Evolutionary conservation across 2,329 filamentous ascomycete genomes (phyloP), one percentile per base, ranked within the genome.

Genomic region (Penicillium sp.): DNA sequence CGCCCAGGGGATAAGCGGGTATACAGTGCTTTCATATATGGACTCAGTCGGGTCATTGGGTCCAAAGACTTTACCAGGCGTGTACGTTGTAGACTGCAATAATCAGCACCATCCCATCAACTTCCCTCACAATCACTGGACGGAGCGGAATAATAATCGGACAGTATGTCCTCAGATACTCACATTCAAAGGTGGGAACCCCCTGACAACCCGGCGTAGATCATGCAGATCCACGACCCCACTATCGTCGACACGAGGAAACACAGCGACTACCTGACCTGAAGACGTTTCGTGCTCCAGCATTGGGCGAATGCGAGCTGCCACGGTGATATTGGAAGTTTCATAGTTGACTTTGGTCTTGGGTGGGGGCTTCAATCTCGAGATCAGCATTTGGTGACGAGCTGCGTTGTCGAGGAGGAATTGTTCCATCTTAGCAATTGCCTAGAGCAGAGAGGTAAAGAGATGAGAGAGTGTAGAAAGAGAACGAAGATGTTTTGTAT

Each of bases 1-100:
- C 0, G 75, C 76, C 70, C 73, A 80, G 0, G 77, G 73, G 11
- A 81, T 70, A 10, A 81, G 69, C 10, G 74, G 70, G 31, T 70
- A 60, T 5, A 80, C 71, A 1, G 77, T 61, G 7, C 74, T 68
- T 2, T 72, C 55, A 62, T 80, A 81, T 39, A 81, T 72, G 9
- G 34, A 36, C n/a, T 36, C 34, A 5, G 34, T 36, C 2, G 34
- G n/a, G 13, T 36, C 34, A n/a, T 14, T 36, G 13, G 34, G 13
- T 5, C 34, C 34, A 36, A 36, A 36, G 34, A 36, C 34, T n/a
- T 7, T 14, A 13, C 34, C 34, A n/a, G 34, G 34, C 7, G 13
- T 14, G 13, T 36, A 36, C 4, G n/a, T n/a, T n/a, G 34, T n/a
- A 36, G 34, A 36, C 34, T 36, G 14, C 6, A 1, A 16, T 14